Base-by-base conservation (phyloP, 2,329 filamentous ascomycete species). In the Aureobasidium lini region DNA sequence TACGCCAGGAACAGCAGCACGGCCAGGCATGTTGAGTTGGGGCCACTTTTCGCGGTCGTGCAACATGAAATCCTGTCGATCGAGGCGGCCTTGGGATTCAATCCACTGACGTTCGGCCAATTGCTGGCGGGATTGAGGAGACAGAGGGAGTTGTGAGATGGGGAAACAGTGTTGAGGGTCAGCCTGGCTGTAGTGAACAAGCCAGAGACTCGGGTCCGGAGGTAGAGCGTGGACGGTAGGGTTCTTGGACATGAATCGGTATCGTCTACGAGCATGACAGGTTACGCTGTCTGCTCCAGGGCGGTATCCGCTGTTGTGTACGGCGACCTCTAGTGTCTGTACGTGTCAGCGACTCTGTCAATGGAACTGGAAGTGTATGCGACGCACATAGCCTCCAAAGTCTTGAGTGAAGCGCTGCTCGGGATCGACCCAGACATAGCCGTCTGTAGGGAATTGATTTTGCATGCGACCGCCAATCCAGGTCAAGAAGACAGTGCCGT, bases 41-140 rank as follows among this genome's bases (percentile, higher is more conserved):
- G 94, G 93, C 92, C 93, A 97, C 75, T 90, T 95, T 64, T 85
- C 82, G 42, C 90, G 85, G 73, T 97, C 94, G 52, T 89, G 85
- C 18, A 97, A 81, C 86, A 96, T 95, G 70, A 97, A 97, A 68
- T 96, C 91, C 70, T 96, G 95, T 66, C 90, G 87, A 60, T 87
- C 83, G 46, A 96, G 85, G 67, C 92, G 88, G 6, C 91, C 93
- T 64, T 89, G 88, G 58, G 79, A 81, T 73, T 88, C 74, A 78
- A 89, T 72, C 66, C 79, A 80, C 52, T 76, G 75, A n/a, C 84
- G 79, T 66, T 84, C 82, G 60, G 81, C 79, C 5, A 62, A 29
- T 23, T 58, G 57, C 6, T 56, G 36, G n/a, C 60, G 57, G 23
- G 48, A 42, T 15, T 49, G 43, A 49, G 82, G 79, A 43, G 71